A percentile compares a stretch with the other conserved stretches of the same genome.
phyloP scores from a whole-genome alignment of 192 early-diverging fungal genomes.

The Thoreauomyces humboldtii region DNA sequence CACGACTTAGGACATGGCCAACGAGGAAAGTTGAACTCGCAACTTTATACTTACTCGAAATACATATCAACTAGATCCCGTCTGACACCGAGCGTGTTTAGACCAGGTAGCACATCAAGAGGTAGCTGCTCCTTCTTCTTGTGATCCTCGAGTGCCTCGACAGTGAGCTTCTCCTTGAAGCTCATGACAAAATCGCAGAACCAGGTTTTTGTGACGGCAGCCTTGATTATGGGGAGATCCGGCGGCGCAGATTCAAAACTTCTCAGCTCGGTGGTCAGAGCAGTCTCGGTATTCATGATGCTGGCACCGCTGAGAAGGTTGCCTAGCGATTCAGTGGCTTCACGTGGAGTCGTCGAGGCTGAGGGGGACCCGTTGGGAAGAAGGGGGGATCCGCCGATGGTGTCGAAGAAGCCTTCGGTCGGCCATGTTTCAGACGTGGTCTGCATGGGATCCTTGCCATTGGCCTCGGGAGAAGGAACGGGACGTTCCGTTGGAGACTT shows the following conservation, averaged over 20 bases:
- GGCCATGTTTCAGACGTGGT: neutral
- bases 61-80: constrained; percentile 10
- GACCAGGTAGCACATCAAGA: neutral
- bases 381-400: too few relatives aligned
- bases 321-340: too few relatives aligned
- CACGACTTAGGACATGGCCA: neutral
- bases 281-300: too few relatives aligned
- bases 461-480: neutral
- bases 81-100: neutral
- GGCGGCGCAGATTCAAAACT: neutral
- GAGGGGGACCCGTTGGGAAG: too few relatives aligned
- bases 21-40: too few relatives aligned
- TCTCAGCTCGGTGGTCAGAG: neutral
- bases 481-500: neutral
- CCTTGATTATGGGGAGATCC: constrained; percentile 5
- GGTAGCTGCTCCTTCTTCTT: neutral
- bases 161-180: neutral
- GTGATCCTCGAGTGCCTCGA: neutral
- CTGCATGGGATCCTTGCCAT: neutral
- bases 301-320: too few relatives aligned
- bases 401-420: neutral
- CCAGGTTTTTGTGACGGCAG: constrained; percentile 3
- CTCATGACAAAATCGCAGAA: constrained; percentile 9
- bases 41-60: constrained; percentile 17
- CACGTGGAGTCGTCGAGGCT: too few relatives aligned